These are phyloP conservation scores for Pichia ethanolica DNA, from an alignment of 805 yeast species.

Conservation along the genomic window DNA sequence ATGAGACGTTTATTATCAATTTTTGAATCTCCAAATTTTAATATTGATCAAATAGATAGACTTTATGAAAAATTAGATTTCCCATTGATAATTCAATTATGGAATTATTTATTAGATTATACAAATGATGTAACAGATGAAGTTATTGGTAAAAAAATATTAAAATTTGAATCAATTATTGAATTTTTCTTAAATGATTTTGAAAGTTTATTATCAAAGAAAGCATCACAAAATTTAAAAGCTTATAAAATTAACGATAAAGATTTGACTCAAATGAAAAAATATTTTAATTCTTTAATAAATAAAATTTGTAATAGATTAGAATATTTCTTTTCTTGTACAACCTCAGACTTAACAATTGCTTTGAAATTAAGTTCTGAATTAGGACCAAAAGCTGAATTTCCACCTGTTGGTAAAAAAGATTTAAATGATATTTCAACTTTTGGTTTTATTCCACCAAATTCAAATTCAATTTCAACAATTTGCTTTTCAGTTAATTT, in stretches of 20 bases:
- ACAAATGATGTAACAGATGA: constrained; percentile 28
- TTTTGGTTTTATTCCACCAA: constrained; percentile 57
- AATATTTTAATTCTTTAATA: constrained; percentile 21
- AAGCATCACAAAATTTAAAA: constrained; percentile 21
- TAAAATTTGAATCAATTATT: constrained; percentile 48
- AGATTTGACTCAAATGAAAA: constrained; percentile 35
- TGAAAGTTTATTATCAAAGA: background rate
- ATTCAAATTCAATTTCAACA: constrained; percentile 55
- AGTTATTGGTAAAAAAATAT: constrained; percentile 32
- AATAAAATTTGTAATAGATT: constrained; percentile 24
- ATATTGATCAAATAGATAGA: constrained; percentile 28
- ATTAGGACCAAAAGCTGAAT: constrained; percentile 3
- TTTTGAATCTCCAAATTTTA: constrained; percentile 12
- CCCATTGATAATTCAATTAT: constrained; percentile 50
- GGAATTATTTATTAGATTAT: constrained; percentile 44
- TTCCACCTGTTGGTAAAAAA: constrained; percentile 7
- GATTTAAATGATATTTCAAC: constrained; percentile 12
- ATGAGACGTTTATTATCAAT: constrained; percentile 19
- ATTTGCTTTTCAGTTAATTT: constrained; percentile 44
- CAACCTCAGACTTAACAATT: constrained; percentile 33
- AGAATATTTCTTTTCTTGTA: constrained; percentile 22
- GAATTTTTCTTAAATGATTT: constrained; percentile 45
- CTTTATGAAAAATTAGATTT: constrained; percentile 32
- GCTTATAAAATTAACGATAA: constrained; percentile 32
- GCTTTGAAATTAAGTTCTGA: constrained; percentile 9